Evolutionary conservation across 2,329 filamentous ascomycete species (phyloP), one percentile per base, ranked within the genome.

Genomic region (Aspergillus transmontanensis): DNA sequence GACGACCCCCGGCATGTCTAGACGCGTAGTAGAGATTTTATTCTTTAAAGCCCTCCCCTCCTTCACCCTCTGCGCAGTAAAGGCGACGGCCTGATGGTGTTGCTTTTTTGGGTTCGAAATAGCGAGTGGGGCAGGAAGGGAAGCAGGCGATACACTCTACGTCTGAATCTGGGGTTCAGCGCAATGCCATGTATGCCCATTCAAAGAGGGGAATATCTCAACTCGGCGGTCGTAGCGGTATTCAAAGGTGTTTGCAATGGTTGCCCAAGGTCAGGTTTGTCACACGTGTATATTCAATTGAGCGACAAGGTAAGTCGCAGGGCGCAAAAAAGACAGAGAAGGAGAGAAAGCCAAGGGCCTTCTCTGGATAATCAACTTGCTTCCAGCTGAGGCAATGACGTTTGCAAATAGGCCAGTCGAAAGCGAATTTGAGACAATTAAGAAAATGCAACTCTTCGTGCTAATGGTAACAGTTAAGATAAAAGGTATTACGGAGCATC

Each of bases 1-100:
- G 71, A 80, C 73, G 71, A 80, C 73, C 61, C 78, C 78, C 70
- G 78, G 78, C 78, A 80, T 80, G 58, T 78, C 74, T 76, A 59
- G 65, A 61, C 41, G 59, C 58, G 43, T 43, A 54, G 64, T 58
- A 59, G 61, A 61, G 53, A 50, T 53, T 53, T 60, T 59, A 61
- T 60, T 68, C 54, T 60, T 56, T 55, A 32, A 57, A 64, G 65
- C 68, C 67, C 70, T 72, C 69, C 73, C 70, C 68, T 72, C 70
- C 72, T 71, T 68, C 61, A 67, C 71, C 68, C 69, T 68, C 68
- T 71, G 67, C 68, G 68, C 72, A 63, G 67, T 63, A 69, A 67
- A 66, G 69, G 65, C 64, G 64, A 72, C 68, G 55, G 68, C 66
- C 61, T 54, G 50, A 45, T 64, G 32, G 55, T 60, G 62, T 56